These are phyloP conservation scores for Exserohilum rostratum DNA, from an alignment of 2,329 filamentous ascomycete species.

Conservation along the genomic window DNA sequence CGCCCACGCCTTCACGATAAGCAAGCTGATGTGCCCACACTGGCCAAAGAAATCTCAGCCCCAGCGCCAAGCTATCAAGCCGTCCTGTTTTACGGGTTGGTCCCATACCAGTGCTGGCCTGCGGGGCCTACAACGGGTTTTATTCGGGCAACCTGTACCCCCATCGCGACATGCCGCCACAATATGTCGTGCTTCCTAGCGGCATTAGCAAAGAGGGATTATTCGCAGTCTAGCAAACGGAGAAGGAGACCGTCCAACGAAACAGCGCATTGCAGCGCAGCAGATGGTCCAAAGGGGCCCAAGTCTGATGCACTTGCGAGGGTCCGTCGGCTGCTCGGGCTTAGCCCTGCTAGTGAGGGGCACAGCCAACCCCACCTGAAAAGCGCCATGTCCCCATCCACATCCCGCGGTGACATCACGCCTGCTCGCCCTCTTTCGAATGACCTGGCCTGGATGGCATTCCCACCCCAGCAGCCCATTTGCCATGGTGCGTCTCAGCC, in stretches of 20 bases:
- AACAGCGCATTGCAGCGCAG: constrained; percentile 4
- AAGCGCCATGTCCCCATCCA: neutral
- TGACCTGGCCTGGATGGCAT: neutral
- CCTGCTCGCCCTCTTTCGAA: neutral
- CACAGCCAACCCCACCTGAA: constrained; percentile 7
- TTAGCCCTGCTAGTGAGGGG: constrained; percentile 20
- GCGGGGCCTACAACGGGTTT: neutral
- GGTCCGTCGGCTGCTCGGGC: constrained; percentile 21
- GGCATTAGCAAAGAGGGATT: neutral
- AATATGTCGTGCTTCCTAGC: constrained; percentile 24
- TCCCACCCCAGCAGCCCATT: neutral
- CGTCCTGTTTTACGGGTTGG: neutral
- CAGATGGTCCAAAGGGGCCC: constrained; percentile 1
- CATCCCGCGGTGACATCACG: constrained; percentile 21
- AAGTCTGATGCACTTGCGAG: constrained; percentile 15
- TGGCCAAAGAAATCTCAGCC: neutral
- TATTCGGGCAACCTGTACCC: neutral
- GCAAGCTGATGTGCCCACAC: neutral
- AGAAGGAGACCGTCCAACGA: constrained; percentile 5
- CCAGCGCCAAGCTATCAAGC: neutral
- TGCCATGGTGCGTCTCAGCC: neutral
- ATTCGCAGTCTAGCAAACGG: neutral
- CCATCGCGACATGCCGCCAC: constrained; percentile 22
- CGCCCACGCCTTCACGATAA: too few species aligned
- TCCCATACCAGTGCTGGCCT: neutral